Base-by-base conservation (phyloP, 352 stramenopile genomes). In the Pythium diclinum region DNA sequence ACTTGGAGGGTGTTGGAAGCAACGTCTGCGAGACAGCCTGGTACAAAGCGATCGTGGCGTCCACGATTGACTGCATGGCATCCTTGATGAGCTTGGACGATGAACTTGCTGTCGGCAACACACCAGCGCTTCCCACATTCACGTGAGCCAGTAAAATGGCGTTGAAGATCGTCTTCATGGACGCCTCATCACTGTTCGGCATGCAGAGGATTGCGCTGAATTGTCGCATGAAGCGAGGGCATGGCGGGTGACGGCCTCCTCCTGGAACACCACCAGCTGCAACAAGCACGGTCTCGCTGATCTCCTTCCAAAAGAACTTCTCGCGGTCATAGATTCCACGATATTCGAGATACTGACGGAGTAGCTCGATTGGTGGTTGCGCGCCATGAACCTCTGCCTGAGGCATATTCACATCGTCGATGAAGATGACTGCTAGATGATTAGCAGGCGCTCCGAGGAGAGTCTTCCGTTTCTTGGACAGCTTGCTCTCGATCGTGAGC, bases 401-500 rank as follows among this genome's bases (percentile, higher is more conserved):
- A 0, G 93, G 90, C 74, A 98, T 93, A 64, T 98, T 98, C 19
- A 98, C 63, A 67, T 98, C 93, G 67, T 98, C 93, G 21, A 98
- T 79, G 52, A 96, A 92, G 38, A 89, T 69, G 11, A 97, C 76
- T 3, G 96, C 79, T 17, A 42, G 25, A 4, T 80, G 85, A 55
- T 85, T 81, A 4, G 81, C 74, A 0, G 93, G 91, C 4, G 94
- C 81, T 36, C 93, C 93, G 0, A 98, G 78, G 19, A 97, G 61
- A 2, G 91, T 97, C 67, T 97, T 97, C 14, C 92, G 74, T 68
- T 98, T 98, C 70, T 95, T 95, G 28, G 85, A 68, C 32, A 98
- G 74, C 60, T 96, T 97, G 56, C 76, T 89, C 66, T 98, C 92
- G 10, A 98, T 89, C 28, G 79, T 90, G n/a, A 86, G 25, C 61